A percentile compares a stretch with the other conserved stretches of the same genome.
phyloP scores from a whole-genome alignment of 2,329 filamentous ascomycete genomes.

The Knoxdaviesia capensis region DNA sequence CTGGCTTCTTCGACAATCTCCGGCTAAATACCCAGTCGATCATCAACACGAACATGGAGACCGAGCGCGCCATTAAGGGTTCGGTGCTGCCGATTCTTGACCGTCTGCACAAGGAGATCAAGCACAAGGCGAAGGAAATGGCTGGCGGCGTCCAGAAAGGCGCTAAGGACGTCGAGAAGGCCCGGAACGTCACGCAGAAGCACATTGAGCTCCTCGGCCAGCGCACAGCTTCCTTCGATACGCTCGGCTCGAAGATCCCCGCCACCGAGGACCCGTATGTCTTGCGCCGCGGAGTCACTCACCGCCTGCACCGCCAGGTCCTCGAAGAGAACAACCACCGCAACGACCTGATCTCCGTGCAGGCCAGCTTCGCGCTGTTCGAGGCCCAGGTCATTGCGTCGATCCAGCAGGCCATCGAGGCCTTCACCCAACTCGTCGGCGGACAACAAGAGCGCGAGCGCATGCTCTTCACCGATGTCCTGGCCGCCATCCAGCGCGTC shows the following conservation, averaged over 20 bases:
- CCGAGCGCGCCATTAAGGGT: conserved; percentile 74
- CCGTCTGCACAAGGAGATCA: conserved; percentile 86
- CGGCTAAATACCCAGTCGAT: conserved; percentile 81
- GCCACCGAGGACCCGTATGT: conserved; percentile 75
- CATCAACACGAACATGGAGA: conserved; percentile 75
- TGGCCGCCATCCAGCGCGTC: conserved; percentile 55
- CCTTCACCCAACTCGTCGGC: conserved; percentile 64
- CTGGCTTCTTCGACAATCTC: conserved; percentile 86
- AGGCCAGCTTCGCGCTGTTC: conserved; percentile 73
- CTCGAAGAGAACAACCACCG: conserved; percentile 91
- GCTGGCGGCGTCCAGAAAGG: conserved; percentile 61
- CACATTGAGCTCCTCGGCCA: conserved; percentile 87
- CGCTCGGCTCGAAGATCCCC: conserved; percentile 48
- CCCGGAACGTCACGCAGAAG: conserved; percentile 71
- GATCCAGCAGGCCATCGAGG: conserved; percentile 61
- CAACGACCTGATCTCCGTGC: conserved; percentile 79
- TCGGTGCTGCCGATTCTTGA: conserved; percentile 76
- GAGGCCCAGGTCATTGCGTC: conserved; percentile 71
- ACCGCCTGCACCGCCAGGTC: conserved; percentile 79
- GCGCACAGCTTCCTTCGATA: conserved; percentile 63
- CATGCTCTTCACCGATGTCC: conserved; percentile 67
- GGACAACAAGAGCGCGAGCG: conserved; percentile 68
- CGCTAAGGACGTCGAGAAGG: conserved; percentile 81
- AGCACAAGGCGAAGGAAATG: conserved; percentile 86
- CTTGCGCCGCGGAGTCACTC: conserved; percentile 57